Percentiles rank a stretch among this genome's conserved stretches.
Evolutionary conservation across 805 yeast species (phyloP).

Genomic region (Hanseniaspora taiwanica): DNA sequence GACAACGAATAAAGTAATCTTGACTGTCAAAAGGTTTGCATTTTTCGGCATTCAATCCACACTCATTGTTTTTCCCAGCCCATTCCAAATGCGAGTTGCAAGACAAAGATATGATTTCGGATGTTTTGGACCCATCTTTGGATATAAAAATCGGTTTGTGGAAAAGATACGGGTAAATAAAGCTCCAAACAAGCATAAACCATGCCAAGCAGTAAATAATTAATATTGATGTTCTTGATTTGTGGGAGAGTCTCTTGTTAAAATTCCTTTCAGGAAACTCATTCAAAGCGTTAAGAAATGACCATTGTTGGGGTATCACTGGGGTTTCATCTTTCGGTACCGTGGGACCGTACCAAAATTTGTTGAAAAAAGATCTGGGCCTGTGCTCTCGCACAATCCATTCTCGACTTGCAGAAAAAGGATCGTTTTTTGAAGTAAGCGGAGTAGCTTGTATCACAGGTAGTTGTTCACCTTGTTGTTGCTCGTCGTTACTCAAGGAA

Average conservation of each 20-base stretch:
- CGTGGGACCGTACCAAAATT: slow-evolving; percentile 45
- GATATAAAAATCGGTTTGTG: slow-evolving; percentile 22
- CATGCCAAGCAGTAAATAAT: slow-evolving; percentile 33
- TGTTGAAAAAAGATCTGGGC: slow-evolving; percentile 15
- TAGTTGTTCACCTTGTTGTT: no score
- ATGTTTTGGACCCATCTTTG: slow-evolving; percentile 11
- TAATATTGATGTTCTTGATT: slow-evolving; percentile 18
- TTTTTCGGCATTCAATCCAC: slow-evolving; percentile 58
- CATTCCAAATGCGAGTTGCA: slow-evolving; percentile 35
- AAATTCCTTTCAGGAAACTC: slow-evolving; percentile 28
- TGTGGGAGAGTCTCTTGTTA: slow-evolving; percentile 12
- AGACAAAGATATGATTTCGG: slow-evolving; percentile 26
- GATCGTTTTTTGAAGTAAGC: no score
- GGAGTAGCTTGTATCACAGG: no score
- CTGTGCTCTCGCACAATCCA: neutral
- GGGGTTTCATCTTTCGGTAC: slow-evolving; percentile 37
- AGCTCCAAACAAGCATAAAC: slow-evolving; percentile 27
- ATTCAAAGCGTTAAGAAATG: slow-evolving; percentile 24
- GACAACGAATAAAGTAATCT: slow-evolving; percentile 58
- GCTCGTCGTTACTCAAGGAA: no score
- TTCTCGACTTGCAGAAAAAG: neutral
- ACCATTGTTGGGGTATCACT: slow-evolving; percentile 16
- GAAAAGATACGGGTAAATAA: slow-evolving; percentile 35
- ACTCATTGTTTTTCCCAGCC: slow-evolving; percentile 56
- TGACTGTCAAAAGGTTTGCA: slow-evolving; percentile 37